These are phyloP conservation scores for Glycyrrhiza uralensis DNA, from an alignment of 306 rosid species.

Conservation along the genomic window DNA sequence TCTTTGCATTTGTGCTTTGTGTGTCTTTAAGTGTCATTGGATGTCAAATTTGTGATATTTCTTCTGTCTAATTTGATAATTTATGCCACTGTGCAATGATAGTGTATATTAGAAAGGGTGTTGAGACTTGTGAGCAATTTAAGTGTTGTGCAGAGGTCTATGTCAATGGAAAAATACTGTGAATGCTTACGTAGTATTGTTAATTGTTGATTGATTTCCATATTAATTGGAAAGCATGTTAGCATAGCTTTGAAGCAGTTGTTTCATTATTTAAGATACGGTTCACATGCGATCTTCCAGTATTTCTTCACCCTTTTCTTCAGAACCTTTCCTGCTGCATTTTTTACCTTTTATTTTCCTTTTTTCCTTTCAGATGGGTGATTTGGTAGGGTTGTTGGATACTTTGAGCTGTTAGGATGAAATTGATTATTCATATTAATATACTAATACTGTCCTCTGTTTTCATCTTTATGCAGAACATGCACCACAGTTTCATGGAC, in stretches of 20 bases:
- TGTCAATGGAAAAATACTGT: neutral
- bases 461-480: slow-evolving; percentile 62
- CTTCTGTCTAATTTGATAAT: neutral
- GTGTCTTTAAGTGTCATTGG: slow-evolving; percentile 18
- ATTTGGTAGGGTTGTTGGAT: neutral
- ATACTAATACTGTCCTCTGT: slow-evolving; percentile 16
- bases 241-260: neutral
- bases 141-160: neutral
- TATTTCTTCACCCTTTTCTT: neutral
- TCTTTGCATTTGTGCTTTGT: slow-evolving; percentile 8
- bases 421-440: neutral
- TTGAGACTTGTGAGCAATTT: slow-evolving; percentile 3
- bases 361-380: neutral
- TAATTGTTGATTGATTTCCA: slow-evolving; percentile 18
- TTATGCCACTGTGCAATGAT: neutral
- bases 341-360: neutral
- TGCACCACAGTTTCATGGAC: slow-evolving; percentile 99
- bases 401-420: neutral
- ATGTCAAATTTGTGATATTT: neutral
- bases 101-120: neutral
- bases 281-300: neutral
- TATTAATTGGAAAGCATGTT: neutral
- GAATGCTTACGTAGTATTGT: slow-evolving; percentile 5
- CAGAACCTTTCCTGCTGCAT: neutral
- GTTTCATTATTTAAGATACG: neutral